phyloP scores from a whole-genome alignment of 2,329 filamentous ascomycete species.

The Nigrospora sphaerica region DNA sequence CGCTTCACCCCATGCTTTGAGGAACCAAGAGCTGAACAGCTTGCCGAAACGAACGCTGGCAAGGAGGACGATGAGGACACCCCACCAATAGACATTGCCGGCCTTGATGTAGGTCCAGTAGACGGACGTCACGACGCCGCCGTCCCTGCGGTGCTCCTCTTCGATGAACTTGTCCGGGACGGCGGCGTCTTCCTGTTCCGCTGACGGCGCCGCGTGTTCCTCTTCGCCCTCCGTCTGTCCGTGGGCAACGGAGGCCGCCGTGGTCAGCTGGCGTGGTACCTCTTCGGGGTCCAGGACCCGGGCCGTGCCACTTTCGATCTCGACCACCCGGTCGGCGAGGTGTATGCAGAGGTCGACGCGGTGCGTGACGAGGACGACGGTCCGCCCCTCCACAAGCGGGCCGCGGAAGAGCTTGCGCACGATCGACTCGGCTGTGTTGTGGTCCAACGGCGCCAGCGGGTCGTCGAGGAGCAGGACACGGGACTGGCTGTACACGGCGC shows the following conservation, averaged over 20 bases:
- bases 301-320: constrained; percentile 57
- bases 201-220: constrained; percentile 15
- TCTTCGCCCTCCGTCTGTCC: constrained; percentile 23
- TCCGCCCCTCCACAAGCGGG: constrained; percentile 54
- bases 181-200: constrained; percentile 39
- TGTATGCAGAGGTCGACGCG: constrained; percentile 68
- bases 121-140: constrained; percentile 66
- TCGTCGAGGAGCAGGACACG: constrained; percentile 55
- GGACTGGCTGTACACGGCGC: constrained; percentile 53
- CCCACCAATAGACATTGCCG: constrained; percentile 70
- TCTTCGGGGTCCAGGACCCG: constrained; percentile 39
- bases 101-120: constrained; percentile 85
- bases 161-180: constrained; percentile 71
- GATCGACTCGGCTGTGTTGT: constrained; percentile 53
- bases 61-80: constrained; percentile 54
- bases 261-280: constrained; percentile 27
- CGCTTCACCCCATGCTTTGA: constrained; percentile 81
- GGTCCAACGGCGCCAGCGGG: constrained; percentile 55
- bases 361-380: constrained; percentile 74
- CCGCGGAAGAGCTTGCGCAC: constrained; percentile 55
- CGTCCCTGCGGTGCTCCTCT: constrained; percentile 67
- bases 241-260: constrained; percentile 12
- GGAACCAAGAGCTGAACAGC: constrained; percentile 67
- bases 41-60: constrained; percentile 55
- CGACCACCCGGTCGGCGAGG: constrained; percentile 68